Evolutionary conservation across 768 basidiomycete genomes (phyloP), one percentile per base, ranked within the genome.

Genomic region (Kwoniella shandongensis): DNA sequence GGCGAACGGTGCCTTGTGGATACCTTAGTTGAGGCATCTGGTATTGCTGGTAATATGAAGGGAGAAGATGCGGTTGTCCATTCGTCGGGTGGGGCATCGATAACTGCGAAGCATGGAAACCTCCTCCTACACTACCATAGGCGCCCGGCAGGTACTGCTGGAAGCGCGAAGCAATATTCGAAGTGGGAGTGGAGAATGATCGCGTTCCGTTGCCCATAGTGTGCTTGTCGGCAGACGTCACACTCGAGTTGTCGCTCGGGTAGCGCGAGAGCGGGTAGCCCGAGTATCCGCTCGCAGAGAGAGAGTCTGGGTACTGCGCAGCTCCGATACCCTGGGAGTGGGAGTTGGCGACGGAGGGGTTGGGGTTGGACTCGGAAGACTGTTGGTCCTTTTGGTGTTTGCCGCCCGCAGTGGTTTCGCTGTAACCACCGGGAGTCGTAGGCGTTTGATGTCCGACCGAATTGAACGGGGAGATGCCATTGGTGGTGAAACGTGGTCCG

Each of bases 61-160:
- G 54, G 23, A 48, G 32, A 10, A 67, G 62, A 32, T 60, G 55
- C 25, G 51, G 41, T n/a, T 58, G 52, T 26, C 62, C 56, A 29
- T 51, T 46, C 2, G 56, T 46, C 7, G 40, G 40, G 8, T 29
- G 49, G 3, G 70, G 70, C 7, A 68, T 53, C 6, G 70, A 54
- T 23, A 72, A 45, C 53, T 72, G 70, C 17, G 51, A 51, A 4
- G 65, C 50, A 10, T 56, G 44, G 53, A 72, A 72, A 0, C 70
- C 70, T 5, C 70, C 70, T 41, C 62, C 67, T 40, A 64, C 63
- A 25, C 60, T 52, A 18, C 57, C 56, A 36, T 42, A 62, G 0
- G 64, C 46, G 22, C 54, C 59, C 1, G 56, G 32, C 22, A 38
- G 27, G 57, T 44, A 54, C 15, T 42, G 50, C 15, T 56, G 47